Evolutionary conservation across 805 yeast genomes (phyloP).

Genomic region (Zygosaccharomyces bisporus): DNA sequence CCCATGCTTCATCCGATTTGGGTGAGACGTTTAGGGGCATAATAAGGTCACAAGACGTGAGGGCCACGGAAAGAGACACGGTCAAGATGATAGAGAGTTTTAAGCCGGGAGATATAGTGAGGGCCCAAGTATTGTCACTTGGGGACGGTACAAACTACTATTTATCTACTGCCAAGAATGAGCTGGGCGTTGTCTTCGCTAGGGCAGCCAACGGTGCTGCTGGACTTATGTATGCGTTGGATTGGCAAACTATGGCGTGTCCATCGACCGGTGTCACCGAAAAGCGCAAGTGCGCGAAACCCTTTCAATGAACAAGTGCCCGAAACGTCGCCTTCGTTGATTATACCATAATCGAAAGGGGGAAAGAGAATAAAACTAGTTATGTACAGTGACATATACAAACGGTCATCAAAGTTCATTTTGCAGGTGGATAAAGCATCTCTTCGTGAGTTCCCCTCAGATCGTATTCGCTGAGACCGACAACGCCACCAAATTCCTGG

Average conservation of each 20-base stretch:
- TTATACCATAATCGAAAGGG: constrained; percentile 1
- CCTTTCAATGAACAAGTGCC: constrained; percentile 41
- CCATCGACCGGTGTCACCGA: constrained; percentile 72
- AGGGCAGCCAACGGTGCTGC: constrained; percentile 64
- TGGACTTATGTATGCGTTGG: constrained; percentile 77
- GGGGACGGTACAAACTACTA: constrained; percentile 95
- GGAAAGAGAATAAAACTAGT: background rate
- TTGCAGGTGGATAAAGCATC: constrained; percentile 24
- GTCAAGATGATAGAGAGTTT: constrained; percentile 75
- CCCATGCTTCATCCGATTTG: constrained; percentile 57
- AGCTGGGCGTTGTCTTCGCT: constrained; percentile 91
- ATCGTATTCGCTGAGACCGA: constrained; percentile 82
- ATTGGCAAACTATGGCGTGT: constrained; percentile 93
- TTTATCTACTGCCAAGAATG: constrained; percentile 83
- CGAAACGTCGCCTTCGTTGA: background rate
- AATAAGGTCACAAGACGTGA: constrained; percentile 79
- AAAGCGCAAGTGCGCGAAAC: constrained; percentile 87
- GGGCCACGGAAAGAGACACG: constrained; percentile 87
- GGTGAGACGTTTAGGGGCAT: constrained; percentile 90
- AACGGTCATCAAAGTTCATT: constrained; percentile 1
- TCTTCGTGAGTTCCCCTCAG: constrained; percentile 49
- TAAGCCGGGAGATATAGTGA: constrained; percentile 87
- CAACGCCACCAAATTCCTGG: constrained; percentile 59
- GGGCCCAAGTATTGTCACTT: constrained; percentile 73
- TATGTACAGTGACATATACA: background rate